Conservation (phyloP, 2,329 filamentous ascomycete genomes). For the Claviceps pusilla region DNA sequence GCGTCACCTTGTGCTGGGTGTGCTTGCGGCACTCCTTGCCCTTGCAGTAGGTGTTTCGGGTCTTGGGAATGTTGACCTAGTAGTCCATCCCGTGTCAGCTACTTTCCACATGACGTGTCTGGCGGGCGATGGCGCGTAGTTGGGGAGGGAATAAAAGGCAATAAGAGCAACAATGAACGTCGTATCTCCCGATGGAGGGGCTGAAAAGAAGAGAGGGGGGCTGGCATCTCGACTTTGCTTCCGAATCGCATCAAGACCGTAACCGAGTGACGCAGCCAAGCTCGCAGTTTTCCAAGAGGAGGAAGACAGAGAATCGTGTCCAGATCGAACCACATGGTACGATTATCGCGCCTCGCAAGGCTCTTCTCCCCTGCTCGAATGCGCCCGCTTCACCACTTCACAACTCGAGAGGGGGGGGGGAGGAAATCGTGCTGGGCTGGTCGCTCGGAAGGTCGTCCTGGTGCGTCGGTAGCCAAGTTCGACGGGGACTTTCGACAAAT, state of each 20-base stretch:
- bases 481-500: slow-evolving; percentile 1
- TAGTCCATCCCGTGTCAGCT: slow-evolving; percentile 3
- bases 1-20: slow-evolving; percentile 84
- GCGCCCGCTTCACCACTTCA: not conserved
- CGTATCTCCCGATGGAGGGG: too few relatives aligned
- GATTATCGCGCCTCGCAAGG: not conserved
- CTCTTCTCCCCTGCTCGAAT: not conserved
- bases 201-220: too few relatives aligned
- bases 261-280: not conserved
- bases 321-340: not conserved
- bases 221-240: not conserved
- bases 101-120: not conserved
- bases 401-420: too few relatives aligned
- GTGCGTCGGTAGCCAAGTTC: slow-evolving; percentile 13
- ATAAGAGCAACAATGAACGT: too few relatives aligned
- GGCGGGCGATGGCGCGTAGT: not conserved
- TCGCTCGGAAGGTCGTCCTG: slow-evolving; percentile 14
- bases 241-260: not conserved
- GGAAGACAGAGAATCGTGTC: not conserved
- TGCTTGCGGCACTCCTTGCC: slow-evolving; percentile 86
- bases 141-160: not conserved
- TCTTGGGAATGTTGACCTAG: slow-evolving; percentile 97
- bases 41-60: slow-evolving; percentile 95
- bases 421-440: not conserved
- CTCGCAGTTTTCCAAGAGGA: not conserved